These are phyloP conservation scores for Boletus coccyginus DNA, from an alignment of 768 basidiomycete genomes.

Conservation along the genomic window DNA sequence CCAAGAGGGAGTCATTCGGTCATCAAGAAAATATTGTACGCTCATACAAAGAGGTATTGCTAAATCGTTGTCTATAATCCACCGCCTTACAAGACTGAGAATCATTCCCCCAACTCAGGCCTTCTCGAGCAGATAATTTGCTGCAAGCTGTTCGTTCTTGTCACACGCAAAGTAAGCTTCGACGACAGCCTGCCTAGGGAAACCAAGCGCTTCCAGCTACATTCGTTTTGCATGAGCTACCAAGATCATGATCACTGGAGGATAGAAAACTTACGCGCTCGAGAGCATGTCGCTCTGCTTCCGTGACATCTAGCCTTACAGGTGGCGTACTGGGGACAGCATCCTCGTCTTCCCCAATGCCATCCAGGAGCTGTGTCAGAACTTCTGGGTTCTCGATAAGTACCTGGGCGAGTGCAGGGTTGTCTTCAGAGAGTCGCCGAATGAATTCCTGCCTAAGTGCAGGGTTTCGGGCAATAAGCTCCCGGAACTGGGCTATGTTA, in stretches of 20 bases:
- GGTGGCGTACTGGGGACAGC: not conserved
- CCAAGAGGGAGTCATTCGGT: too few relatives aligned
- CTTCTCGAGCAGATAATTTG: constrained; percentile 1
- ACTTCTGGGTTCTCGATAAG: constrained; percentile 1
- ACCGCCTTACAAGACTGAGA: not conserved
- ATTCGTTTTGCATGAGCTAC: not conserved
- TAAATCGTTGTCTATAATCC: not conserved
- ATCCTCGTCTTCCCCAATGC: not conserved
- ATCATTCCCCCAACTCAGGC: not conserved
- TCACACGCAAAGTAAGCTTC: constrained; percentile 8
- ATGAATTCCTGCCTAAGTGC: not conserved
- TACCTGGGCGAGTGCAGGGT: not conserved
- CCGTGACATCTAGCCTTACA: not conserved
- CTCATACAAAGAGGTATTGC: not conserved
- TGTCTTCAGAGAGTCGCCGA: not conserved
- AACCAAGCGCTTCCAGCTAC: constrained; percentile 4
- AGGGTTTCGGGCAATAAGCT: not conserved
- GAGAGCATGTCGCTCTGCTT: not conserved
- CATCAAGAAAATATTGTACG: not conserved
- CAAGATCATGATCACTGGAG: fast-evolving
- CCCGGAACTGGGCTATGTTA: not conserved
- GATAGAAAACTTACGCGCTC: not conserved
- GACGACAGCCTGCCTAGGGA: constrained; percentile 1
- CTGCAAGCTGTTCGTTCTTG: constrained; percentile 8
- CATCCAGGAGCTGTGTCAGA: not conserved